Evolutionary conservation across 495 filamentous ascomycete genomes (phyloP).

Genomic region (Daldinia decipiens): DNA sequence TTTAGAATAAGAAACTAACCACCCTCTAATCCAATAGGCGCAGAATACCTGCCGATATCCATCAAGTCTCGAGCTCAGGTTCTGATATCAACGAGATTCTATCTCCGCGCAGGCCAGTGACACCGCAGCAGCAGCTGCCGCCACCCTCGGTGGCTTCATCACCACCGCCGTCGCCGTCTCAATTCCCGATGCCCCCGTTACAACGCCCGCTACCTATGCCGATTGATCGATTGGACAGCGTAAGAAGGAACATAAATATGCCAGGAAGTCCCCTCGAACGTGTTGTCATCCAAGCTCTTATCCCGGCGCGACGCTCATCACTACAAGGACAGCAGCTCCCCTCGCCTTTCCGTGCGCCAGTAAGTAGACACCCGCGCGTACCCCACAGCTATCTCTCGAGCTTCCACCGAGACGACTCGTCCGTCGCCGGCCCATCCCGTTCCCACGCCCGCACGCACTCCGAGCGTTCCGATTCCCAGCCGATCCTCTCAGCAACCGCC

Average conservation of each 20-base stretch:
- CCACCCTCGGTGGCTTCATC: not conserved
- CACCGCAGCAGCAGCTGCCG: not conserved
- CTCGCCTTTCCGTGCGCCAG: not conserved
- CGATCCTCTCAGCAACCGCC: not conserved
- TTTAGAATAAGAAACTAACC: not conserved
- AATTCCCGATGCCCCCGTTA: not conserved
- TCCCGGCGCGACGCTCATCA: slow-evolving; percentile 20
- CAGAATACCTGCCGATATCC: not conserved
- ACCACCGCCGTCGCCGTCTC: not conserved
- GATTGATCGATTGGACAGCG: not conserved
- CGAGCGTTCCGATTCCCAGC: slow-evolving; percentile 1
- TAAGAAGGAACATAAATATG: not conserved
- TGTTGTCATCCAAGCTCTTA: not conserved
- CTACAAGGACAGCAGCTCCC: not conserved
- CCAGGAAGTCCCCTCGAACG: slow-evolving; percentile 17
- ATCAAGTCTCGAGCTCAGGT: not conserved
- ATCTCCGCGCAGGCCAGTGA: not conserved
- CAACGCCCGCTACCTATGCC: not conserved
- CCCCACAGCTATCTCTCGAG: too few relatives aligned
- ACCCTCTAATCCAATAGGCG: not conserved
- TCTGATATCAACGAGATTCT: not conserved
- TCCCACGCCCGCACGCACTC: not conserved
- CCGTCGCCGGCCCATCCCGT: not conserved
- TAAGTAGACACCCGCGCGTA: not conserved
- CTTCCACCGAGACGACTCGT: not conserved